phyloP scores from a whole-genome alignment of 306 rosid species.

The Macrotyloma uniflorum region DNA sequence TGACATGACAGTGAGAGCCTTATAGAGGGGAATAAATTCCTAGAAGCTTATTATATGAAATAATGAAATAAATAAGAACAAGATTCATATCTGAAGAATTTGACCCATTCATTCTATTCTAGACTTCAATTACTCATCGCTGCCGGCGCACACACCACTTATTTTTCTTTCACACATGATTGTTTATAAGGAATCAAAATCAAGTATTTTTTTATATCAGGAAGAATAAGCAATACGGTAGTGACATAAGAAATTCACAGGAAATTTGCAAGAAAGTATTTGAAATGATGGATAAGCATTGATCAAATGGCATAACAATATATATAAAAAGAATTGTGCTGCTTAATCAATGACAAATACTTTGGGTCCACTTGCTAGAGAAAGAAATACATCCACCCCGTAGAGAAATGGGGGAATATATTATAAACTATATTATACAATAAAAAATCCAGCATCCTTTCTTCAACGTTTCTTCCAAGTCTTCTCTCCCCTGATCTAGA shows the following conservation, averaged over 20 bases:
- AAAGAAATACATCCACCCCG: slow-evolving; percentile 40
- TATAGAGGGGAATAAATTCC: background rate
- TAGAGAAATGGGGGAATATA: slow-evolving; percentile 29
- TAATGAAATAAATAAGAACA: background rate
- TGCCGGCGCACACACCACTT: slow-evolving; percentile 2
- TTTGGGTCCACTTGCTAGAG: slow-evolving; percentile 37
- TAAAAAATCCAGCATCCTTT: slow-evolving; percentile 47
- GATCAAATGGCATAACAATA: slow-evolving; percentile 20
- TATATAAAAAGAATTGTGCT: slow-evolving; percentile 29
- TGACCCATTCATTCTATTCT: slow-evolving; percentile 14
- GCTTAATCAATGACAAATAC: slow-evolving; percentile 42
- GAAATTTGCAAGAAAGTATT: background rate
- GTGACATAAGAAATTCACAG: background rate
- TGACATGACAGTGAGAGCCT: background rate
- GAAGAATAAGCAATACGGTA: background rate
- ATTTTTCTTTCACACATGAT: background rate
- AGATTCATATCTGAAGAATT: background rate
- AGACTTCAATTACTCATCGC: slow-evolving; percentile 16
- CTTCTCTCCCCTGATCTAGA: slow-evolving; percentile 42
- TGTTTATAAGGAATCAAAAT: background rate
- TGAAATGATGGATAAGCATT: background rate
- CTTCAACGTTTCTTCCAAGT: slow-evolving; percentile 39
- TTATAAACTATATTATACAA: slow-evolving; percentile 63
- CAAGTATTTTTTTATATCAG: background rate
- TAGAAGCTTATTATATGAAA: background rate